These are phyloP conservation scores for Acmispon strigosus DNA, from an alignment of 306 rosid species.

Conservation along the genomic window DNA sequence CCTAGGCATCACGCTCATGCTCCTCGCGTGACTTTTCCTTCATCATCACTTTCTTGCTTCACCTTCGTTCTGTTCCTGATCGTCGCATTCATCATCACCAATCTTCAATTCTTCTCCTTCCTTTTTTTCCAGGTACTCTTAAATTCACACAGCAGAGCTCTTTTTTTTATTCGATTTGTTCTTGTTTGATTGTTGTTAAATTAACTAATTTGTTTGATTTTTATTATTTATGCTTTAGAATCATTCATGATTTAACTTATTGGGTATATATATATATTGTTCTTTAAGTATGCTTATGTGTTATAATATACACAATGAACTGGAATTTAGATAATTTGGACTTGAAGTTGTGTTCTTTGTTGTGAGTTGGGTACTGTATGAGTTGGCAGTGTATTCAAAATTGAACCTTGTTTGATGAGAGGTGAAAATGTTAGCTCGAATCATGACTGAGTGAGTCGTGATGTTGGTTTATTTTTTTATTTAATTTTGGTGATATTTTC, in stretches of 20 bases:
- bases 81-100: slow-evolving; percentile 9
- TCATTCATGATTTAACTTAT: neutral
- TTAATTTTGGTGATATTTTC: neutral
- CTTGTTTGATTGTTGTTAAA: neutral
- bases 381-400: neutral
- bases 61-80: neutral
- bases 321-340: neutral
- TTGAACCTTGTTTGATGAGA: neutral
- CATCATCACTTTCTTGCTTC: too few species aligned
- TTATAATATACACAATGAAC: neutral
- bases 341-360: neutral
- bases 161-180: neutral
- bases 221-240: neutral
- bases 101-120: neutral
- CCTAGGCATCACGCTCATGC: slow-evolving; percentile 36
- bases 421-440: neutral
- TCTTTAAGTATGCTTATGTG: neutral
- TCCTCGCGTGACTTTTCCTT: slow-evolving; percentile 31
- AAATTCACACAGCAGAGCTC: neutral
- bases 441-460: too few species aligned
- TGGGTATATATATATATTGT: too few species aligned
- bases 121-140: neutral
- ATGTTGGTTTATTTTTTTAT: neutral
- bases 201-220: neutral
- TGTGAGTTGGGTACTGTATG: neutral